Evolutionary conservation across 495 filamentous ascomycete genomes (phyloP).

Genomic region (Trichoderma virens): DNA sequence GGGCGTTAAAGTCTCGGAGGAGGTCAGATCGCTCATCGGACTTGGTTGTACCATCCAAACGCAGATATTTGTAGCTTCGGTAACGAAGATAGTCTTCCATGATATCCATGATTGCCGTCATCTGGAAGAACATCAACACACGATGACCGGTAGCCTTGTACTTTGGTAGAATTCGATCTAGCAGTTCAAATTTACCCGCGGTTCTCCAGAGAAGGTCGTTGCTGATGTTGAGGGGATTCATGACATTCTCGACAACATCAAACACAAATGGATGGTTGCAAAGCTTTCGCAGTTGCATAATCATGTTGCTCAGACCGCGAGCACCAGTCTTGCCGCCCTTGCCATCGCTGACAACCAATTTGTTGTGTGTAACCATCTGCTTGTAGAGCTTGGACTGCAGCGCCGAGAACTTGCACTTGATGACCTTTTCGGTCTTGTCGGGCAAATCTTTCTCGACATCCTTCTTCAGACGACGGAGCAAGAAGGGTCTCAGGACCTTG

Average conservation of each 20-base stretch:
- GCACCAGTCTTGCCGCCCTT: slow-evolving; percentile 94
- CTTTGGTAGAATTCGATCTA: slow-evolving; percentile 89
- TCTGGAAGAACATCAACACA: slow-evolving; percentile 99
- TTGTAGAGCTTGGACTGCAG: slow-evolving; percentile 90
- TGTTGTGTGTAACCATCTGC: slow-evolving; percentile 91
- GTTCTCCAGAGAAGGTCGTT: slow-evolving; percentile 96
- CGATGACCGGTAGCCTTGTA: slow-evolving; percentile 84
- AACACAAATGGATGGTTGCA: slow-evolving; percentile 99
- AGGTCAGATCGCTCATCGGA: slow-evolving; percentile 93
- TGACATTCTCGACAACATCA: slow-evolving; percentile 93
- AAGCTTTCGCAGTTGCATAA: slow-evolving; percentile 97
- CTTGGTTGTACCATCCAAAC: slow-evolving; percentile 93
- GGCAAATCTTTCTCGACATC: slow-evolving; percentile 98
- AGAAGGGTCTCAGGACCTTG: slow-evolving; percentile 94
- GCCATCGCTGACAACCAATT: slow-evolving; percentile 84
- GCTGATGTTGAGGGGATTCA: slow-evolving; percentile 79
- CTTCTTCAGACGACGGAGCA: slow-evolving; percentile 96
- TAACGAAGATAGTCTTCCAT: slow-evolving; percentile 97
- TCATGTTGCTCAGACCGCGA: slow-evolving; percentile 97
- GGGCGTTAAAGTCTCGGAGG: slow-evolving; percentile 80
- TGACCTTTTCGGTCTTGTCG: slow-evolving; percentile 96
- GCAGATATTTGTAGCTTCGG: slow-evolving; percentile 73
- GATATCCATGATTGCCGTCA: slow-evolving; percentile 99
- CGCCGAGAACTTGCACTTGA: slow-evolving; percentile 97
- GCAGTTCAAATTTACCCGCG: slow-evolving; percentile 91